Base-by-base conservation (phyloP, 108 stramenopile genomes). In the Conticribra weissflogii region DNA sequence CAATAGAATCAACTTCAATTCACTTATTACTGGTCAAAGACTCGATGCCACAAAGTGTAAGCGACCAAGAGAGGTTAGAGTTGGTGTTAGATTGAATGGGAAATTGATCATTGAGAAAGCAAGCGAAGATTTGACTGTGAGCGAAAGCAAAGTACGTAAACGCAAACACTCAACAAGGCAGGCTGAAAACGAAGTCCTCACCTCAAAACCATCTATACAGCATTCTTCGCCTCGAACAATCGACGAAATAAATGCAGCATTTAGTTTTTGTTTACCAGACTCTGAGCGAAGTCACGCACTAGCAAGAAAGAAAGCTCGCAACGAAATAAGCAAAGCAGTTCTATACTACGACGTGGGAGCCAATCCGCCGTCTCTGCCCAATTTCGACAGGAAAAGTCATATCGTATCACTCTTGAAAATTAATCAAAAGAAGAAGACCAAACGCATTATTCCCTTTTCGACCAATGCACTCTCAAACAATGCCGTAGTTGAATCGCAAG, bases 31-130 rank as follows among this genome's bases (percentile, higher is more conserved):
- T 21, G 85, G 88, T 15, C 51, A 71, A 45, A 76, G 61, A 50
- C 5, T 89, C 12, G 88, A 89, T 51, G 72, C 56, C 62, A 68
- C 78, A 24, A 64, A 63, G 49, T 68, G 73, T 27, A 85, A 73
- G 59, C 59, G 91, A 28, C 91, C 88, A 25, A 41, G 78, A 61
- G 83, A 86, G 21, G 81, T 88, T 45, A 76, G 63, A 45, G 83
- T 92, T n/a, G 77, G 83, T 15, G 74, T 92, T 16, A 72, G 78
- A 50, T 24, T 92, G 2, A 76, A 85, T 68, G 88, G 88, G 29
- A 54, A 71, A 44, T 28, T 87, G 2, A 34, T 82, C 28, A 45
- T 68, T 41, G 81, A 82, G 72, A 65, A 79, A 70, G 61, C 78
- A 12, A 34, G 51, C 1, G 66, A 72, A 62, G 71, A 79, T 28